Evolutionary conservation across 108 stramenopile species (phyloP), one percentile per base, ranked within the genome.

Genomic region (Pinguiococcus pyrenoidosus): DNA sequence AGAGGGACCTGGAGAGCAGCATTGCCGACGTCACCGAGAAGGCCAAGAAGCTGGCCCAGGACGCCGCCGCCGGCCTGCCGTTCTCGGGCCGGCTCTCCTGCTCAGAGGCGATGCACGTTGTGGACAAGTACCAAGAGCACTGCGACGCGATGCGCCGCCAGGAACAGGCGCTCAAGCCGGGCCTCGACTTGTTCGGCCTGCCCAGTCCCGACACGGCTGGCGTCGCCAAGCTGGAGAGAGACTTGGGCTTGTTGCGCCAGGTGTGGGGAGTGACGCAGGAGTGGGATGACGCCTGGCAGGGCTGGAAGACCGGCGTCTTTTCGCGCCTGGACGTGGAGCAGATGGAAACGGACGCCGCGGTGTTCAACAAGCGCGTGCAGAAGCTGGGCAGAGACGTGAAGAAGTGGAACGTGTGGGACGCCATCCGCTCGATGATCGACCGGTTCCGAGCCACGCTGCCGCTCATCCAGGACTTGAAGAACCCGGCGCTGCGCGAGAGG

Each of bases 401-500:
- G 35, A 37, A 56, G 42, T 76, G 75, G 75, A 57, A 64, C n/a
- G 43, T 61, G 13, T 61, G 59, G 59, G 51, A 69, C 54, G 29
- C 48, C 24, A 60, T 79, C 64, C 49, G 57, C 28, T 45, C 66
- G 10, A 52, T 46, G 5, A 41, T 79, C 16, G 54, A 69, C 14
- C 47, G 74, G 36, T 77, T 79, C 59, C 73, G 59, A 32, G 54
- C 57, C 32, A 77, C 75, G 8, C 68, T 79, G 43, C 77, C 77
- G 16, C 64, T 79, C 17, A 76, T 79, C 25, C 64, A 66, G 43
- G 77, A 76, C 30, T 58, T 79, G 5, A 66, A 70, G 28, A 70
- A 68, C 35, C 62, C 62, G 7, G 75, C 75, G n/a, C 22, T 79
- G 34, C 52, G 77, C 18, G 18, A 28, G 4, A 66, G 77, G 12